These are phyloP conservation scores for Anacardium occidentale DNA, from an alignment of 345 rosid species.

Conservation along the genomic window DNA sequence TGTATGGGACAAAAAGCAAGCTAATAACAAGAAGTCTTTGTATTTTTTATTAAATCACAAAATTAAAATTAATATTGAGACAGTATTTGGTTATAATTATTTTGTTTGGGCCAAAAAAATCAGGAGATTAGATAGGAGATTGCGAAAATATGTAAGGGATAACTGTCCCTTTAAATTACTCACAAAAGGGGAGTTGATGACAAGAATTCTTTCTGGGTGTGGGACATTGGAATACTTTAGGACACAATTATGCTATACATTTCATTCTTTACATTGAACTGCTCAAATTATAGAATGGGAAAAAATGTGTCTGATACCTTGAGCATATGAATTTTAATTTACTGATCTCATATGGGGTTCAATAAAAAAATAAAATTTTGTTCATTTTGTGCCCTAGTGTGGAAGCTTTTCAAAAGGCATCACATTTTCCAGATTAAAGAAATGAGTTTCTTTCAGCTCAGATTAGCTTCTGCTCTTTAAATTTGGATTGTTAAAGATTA, in stretches of 20 bases:
- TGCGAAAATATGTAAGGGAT: neutral
- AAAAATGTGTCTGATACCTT: neutral
- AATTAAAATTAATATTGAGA: neutral
- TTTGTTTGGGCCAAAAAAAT: neutral
- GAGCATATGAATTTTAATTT: neutral
- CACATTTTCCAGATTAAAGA: neutral
- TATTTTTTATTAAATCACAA: neutral
- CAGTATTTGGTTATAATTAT: neutral
- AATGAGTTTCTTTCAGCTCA: neutral
- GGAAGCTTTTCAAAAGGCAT: neutral
- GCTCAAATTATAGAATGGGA: neutral
- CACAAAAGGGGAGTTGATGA: neutral
- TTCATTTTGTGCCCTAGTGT: neutral
- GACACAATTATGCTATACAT: neutral
- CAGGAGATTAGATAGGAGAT: too few species aligned
- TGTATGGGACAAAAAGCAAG: conserved; percentile 1
- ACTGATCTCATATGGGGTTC: neutral
- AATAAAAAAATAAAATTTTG: too few species aligned
- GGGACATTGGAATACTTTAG: neutral
- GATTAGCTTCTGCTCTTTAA: neutral
- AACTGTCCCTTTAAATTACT: neutral
- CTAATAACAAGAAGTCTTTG: neutral
- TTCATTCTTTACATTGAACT: neutral
- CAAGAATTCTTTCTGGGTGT: neutral
- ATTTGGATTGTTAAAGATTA: too few species aligned